Evolutionary conservation across 768 basidiomycete genomes (phyloP).

Genomic region (Amanita molliuscula): DNA sequence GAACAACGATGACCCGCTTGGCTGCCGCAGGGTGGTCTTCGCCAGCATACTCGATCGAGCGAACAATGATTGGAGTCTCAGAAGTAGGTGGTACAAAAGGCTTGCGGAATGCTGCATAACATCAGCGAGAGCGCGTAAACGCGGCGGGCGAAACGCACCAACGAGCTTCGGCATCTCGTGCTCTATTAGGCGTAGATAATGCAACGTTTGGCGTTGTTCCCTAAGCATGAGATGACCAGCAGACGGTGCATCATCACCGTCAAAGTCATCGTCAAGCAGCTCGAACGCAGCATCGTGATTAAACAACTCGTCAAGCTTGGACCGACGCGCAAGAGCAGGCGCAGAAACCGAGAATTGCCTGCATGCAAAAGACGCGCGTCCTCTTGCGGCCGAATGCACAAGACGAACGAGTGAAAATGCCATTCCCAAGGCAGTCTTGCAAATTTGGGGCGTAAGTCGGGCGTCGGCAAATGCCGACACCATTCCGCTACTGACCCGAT

Average conservation of each 20-base stretch:
- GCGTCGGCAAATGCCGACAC: background rate
- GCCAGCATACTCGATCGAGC: conserved; percentile 68
- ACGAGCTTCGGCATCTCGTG: conserved; percentile 83
- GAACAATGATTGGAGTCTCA: conserved; percentile 52
- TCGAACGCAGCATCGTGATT: conserved; percentile 31
- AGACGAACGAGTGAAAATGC: conserved; percentile 1
- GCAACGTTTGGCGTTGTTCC: conserved; percentile 62
- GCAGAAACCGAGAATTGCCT: conserved; percentile 18
- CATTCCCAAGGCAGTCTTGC: background rate
- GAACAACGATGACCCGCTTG: conserved; percentile 67
- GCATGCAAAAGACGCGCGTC: background rate
- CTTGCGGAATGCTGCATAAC: conserved; percentile 61
- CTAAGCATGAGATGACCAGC: conserved; percentile 64
- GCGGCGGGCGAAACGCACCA: conserved; percentile 32
- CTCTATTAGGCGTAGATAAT: conserved; percentile 80
- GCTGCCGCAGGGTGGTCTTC: conserved; percentile 61
- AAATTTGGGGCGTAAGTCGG: no score
- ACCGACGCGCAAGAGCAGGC: conserved; percentile 22
- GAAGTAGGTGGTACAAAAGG: conserved; percentile 61
- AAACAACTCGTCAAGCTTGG: conserved; percentile 28
- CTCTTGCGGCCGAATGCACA: conserved; percentile 3
- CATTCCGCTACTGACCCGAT: conserved; percentile 16
- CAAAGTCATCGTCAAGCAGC: conserved; percentile 31
- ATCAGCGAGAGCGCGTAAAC: conserved; percentile 4
- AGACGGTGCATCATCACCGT: conserved; percentile 56